Percentiles rank a stretch among this genome's conserved stretches.
Evolutionary conservation across 345 rosid genomes (phyloP).

Genomic region (Cardamine occulta): DNA sequence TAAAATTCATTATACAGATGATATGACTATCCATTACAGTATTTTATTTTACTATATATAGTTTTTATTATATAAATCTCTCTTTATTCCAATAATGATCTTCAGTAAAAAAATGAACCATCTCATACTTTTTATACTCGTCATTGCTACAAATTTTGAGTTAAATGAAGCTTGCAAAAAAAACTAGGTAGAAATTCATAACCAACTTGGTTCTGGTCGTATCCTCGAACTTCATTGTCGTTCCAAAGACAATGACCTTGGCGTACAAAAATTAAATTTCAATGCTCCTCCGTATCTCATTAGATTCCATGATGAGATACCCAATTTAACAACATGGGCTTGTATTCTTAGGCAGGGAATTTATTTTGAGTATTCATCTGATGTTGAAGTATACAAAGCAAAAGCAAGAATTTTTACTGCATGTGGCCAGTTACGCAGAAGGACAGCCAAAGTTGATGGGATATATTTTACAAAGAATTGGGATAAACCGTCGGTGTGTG

Average conservation of each 20-base stretch:
- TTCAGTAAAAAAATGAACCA: background rate
- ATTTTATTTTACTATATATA: no score
- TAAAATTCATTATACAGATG: no score
- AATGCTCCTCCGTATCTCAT: background rate
- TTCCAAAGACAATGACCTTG: background rate
- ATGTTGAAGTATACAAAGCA: conserved; percentile 4
- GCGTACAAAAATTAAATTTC: background rate
- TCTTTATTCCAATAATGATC: background rate
- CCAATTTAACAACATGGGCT: background rate
- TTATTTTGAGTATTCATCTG: background rate
- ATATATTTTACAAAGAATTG: background rate
- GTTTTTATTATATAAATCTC: no score
- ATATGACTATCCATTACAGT: background rate
- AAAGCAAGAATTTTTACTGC: background rate
- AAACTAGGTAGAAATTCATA: background rate
- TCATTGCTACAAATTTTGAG: background rate
- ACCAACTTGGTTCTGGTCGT: background rate
- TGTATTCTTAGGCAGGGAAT: background rate
- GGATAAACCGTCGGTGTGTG: background rate
- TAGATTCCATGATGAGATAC: background rate
- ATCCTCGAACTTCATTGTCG: background rate
- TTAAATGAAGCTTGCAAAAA: background rate
- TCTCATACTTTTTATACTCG: background rate
- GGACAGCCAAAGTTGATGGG: background rate
- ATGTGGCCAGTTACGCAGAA: background rate